These are phyloP conservation scores for Brettanomyces nanus DNA, from an alignment of 805 yeast species.

Conservation along the genomic window DNA sequence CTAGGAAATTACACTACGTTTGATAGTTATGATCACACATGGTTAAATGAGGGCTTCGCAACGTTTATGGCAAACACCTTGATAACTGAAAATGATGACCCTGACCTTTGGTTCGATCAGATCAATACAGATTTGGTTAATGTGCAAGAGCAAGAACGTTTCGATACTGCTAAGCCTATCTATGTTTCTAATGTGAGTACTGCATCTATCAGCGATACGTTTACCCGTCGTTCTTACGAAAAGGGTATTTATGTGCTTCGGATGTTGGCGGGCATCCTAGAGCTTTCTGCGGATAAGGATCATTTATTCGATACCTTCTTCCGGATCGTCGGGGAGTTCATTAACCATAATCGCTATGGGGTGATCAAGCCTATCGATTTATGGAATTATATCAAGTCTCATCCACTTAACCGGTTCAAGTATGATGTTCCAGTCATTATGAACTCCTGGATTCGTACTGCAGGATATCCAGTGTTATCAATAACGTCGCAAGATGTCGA, in stretches of 20 bases:
- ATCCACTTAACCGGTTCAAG: conserved; percentile 19
- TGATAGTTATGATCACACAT: conserved; percentile 58
- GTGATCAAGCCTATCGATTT: conserved; percentile 42
- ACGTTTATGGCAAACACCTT: conserved; percentile 52
- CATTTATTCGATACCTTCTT: conserved; percentile 24
- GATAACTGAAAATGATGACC: conserved; percentile 20
- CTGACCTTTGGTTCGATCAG: conserved; percentile 27
- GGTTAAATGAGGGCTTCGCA: conserved; percentile 77
- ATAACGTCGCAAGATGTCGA: conserved; percentile 33
- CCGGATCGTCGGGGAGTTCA: conserved; percentile 30
- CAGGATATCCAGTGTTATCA: conserved; percentile 59
- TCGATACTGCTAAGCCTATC: conserved; percentile 31
- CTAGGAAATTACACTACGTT: conserved; percentile 62
- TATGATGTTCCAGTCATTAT: conserved; percentile 43
- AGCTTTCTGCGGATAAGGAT: conserved; percentile 20
- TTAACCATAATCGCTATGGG: conserved; percentile 27
- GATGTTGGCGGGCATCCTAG: conserved; percentile 40
- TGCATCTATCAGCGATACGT: conserved; percentile 37
- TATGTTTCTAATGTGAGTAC: conserved; percentile 28
- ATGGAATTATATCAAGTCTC: conserved; percentile 35
- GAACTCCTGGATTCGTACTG: conserved; percentile 51
- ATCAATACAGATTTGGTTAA: conserved; percentile 19
- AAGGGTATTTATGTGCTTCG: conserved; percentile 51
- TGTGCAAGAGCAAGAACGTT: conserved; percentile 24
- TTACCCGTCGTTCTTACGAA: conserved; percentile 43